Percentiles rank a stretch among this genome's conserved stretches.
phyloP scores from a whole-genome alignment of 2,329 filamentous ascomycete species.

The Pestalotiopsis sp. region DNA sequence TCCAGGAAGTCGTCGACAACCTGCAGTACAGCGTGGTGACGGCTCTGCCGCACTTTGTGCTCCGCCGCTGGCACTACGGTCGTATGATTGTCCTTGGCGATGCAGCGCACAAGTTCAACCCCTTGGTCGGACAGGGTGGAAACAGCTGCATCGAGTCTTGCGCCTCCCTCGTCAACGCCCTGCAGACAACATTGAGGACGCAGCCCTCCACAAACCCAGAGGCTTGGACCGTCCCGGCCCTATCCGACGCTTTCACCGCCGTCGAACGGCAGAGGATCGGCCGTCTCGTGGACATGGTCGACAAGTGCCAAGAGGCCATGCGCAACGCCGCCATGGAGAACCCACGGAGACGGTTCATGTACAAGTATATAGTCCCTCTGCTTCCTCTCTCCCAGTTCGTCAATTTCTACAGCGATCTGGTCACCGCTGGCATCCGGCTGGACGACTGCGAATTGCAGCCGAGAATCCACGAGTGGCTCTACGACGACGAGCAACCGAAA shows the following conservation, averaged over 20 bases:
- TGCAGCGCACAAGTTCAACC: conserved; percentile 11
- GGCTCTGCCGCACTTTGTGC: conserved; percentile 10
- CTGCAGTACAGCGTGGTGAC: background rate
- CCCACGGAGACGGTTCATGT: background rate
- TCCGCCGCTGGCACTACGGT: conserved; percentile 3
- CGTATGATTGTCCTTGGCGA: conserved; percentile 1
- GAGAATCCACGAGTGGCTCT: background rate
- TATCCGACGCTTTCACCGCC: background rate
- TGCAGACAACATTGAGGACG: background rate
- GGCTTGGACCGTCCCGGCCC: background rate
- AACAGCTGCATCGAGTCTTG: conserved; percentile 7
- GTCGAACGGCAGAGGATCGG: background rate
- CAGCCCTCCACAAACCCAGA: background rate
- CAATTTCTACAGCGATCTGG: conserved; percentile 2
- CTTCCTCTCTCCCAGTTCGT: background rate
- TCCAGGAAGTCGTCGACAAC: background rate
- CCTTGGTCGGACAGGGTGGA: conserved; percentile 6
- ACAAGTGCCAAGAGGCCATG: conserved; percentile 8
- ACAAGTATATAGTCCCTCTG: background rate
- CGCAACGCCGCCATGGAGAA: background rate
- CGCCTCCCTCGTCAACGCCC: conserved; percentile 1
- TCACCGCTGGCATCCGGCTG: conserved; percentile 2
- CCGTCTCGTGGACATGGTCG: conserved; percentile 3
- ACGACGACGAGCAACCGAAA: conserved; percentile 2
- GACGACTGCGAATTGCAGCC: background rate